Evolutionary conservation across 208 protist genomes (phyloP).

Genomic region (Acanthamoeba royreba): DNA sequence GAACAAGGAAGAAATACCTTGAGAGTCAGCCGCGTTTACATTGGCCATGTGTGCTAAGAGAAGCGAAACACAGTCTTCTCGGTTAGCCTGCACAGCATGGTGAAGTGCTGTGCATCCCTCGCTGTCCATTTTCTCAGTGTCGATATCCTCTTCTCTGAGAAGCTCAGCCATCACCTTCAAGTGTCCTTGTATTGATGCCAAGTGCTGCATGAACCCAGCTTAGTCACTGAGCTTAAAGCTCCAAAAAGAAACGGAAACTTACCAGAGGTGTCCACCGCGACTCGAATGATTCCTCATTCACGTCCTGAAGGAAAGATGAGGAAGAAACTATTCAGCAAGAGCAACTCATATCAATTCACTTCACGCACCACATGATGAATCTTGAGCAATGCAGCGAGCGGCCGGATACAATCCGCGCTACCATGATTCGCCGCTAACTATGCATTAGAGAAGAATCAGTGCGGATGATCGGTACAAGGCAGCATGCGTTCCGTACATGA

Average conservation of each 20-base stretch:
- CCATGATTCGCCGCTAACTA: background rate
- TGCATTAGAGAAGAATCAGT: too few species aligned
- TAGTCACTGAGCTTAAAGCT: too few species aligned
- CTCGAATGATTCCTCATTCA: slow-evolving; percentile 11
- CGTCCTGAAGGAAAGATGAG: too few species aligned
- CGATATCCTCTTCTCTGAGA: background rate
- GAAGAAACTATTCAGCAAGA: too few species aligned
- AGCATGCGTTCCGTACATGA: background rate
- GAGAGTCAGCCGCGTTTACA: background rate
- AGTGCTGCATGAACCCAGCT: background rate
- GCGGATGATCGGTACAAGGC: too few species aligned
- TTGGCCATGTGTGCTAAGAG: background rate
- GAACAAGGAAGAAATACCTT: background rate
- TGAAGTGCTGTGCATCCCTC: background rate
- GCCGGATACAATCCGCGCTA: background rate
- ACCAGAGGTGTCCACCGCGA: background rate
- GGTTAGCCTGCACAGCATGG: background rate
- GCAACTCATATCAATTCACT: too few species aligned
- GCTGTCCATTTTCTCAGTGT: background rate
- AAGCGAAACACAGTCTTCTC: background rate
- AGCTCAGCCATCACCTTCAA: background rate
- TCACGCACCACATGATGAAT: background rate
- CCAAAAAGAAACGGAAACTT: too few species aligned
- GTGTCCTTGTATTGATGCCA: background rate
- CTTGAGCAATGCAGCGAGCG: background rate